Evolutionary conservation across 805 yeast genomes (phyloP).

Genomic region (Myxozyma geophila): DNA sequence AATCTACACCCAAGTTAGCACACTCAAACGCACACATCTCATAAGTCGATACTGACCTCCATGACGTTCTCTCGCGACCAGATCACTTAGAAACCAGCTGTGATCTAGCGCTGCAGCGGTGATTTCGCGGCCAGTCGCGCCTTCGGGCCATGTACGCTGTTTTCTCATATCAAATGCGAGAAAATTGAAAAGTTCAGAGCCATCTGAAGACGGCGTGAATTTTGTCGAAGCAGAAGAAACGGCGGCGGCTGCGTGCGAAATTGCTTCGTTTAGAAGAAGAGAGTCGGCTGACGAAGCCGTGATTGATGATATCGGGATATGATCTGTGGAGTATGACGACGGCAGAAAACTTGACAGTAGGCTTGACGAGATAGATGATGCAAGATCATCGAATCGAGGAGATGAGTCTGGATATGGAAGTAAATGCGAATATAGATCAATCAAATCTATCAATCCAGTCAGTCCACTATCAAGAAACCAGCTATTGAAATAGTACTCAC

Average conservation of each 20-base stretch:
- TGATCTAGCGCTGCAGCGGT: constrained; percentile 63
- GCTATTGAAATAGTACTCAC: not conserved
- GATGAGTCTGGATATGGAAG: constrained; percentile 48
- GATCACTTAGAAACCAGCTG: constrained; percentile 58
- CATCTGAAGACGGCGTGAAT: not conserved
- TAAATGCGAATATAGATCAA: constrained; percentile 49
- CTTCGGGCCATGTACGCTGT: constrained; percentile 47
- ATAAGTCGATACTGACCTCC: constrained; percentile 16
- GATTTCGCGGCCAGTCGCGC: constrained; percentile 48
- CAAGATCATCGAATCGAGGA: constrained; percentile 42
- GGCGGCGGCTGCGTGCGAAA: constrained; percentile 6
- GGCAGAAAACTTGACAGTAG: constrained; percentile 45
- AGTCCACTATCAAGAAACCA: not conserved
- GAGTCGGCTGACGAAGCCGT: constrained; percentile 55
- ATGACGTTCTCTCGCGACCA: constrained; percentile 41
- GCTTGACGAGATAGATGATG: constrained; percentile 39
- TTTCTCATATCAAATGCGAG: constrained; percentile 50
- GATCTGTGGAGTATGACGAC: not conserved
- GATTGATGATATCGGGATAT: constrained; percentile 48
- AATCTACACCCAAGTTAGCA: constrained; percentile 31
- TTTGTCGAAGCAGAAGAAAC: not conserved
- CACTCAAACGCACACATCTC: too few relatives aligned
- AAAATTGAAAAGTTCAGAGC: constrained; percentile 49
- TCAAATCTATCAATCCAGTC: constrained; percentile 37
- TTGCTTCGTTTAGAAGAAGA: constrained; percentile 25